A percentile compares a stretch with the other conserved stretches of the same genome.
phyloP scores from a whole-genome alignment of 73 alveolate genomes.

The Paramecium tetraurelia region DNA sequence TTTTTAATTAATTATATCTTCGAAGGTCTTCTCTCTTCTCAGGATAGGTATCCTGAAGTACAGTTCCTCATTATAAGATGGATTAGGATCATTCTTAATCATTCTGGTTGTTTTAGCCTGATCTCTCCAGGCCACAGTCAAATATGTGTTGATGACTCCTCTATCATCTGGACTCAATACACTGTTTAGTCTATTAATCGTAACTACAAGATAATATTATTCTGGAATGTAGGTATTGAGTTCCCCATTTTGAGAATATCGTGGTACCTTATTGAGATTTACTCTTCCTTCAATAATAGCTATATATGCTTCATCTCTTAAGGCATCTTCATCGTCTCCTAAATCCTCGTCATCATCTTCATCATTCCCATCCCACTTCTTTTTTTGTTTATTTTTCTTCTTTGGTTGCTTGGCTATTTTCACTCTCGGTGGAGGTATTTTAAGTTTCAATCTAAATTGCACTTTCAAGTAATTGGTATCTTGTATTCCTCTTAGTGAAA shows the following conservation, averaged over 20 bases:
- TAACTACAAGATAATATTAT: slow-evolving; percentile 42
- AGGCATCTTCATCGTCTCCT: slow-evolving; percentile 39
- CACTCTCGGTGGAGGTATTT: background rate
- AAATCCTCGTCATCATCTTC: slow-evolving; percentile 33
- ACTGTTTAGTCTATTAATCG: slow-evolving; percentile 46
- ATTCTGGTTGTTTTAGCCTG: slow-evolving; percentile 54
- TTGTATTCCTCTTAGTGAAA: background rate
- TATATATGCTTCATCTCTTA: slow-evolving; percentile 47
- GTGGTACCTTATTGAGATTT: slow-evolving; percentile 41
- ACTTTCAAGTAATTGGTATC: slow-evolving; percentile 26
- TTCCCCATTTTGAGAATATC: slow-evolving; percentile 52
- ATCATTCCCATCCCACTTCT: background rate
- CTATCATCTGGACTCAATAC: slow-evolving; percentile 62
- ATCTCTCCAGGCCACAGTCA: slow-evolving; percentile 56
- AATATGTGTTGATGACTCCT: slow-evolving; percentile 57
- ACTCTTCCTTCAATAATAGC: slow-evolving; percentile 61
- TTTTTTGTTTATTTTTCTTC: background rate
- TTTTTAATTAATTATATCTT: slow-evolving; percentile 35
- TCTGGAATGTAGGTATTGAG: slow-evolving; percentile 56
- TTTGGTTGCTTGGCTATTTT: slow-evolving; percentile 28
- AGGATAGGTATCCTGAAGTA: slow-evolving; percentile 43
- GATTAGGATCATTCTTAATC: slow-evolving; percentile 56
- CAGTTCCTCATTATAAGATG: slow-evolving; percentile 62
- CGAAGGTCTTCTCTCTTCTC: slow-evolving; percentile 29
- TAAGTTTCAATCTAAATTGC: slow-evolving; percentile 16